A percentile compares a stretch with the other conserved stretches of the same genome.
These are phyloP conservation scores for Aspergillus clavatus DNA, from an alignment of 2,329 filamentous ascomycete genomes.

Conservation along the genomic window DNA sequence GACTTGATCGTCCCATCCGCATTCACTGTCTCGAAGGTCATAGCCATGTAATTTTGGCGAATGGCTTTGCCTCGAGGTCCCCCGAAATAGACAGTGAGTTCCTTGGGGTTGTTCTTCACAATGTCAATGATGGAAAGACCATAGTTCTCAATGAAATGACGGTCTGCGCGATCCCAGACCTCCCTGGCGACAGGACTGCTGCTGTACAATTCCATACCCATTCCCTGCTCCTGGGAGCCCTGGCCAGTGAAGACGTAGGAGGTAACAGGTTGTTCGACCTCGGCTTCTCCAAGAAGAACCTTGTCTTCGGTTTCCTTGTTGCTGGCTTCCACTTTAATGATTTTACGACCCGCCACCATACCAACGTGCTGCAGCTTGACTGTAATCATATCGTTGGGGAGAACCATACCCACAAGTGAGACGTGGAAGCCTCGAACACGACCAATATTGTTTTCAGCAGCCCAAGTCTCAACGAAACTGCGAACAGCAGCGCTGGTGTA, in stretches of 20 bases:
- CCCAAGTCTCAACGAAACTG: conserved; percentile 96
- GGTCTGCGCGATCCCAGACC: conserved; percentile 96
- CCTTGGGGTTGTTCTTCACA: conserved; percentile 98
- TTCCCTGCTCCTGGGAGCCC: conserved; percentile 96
- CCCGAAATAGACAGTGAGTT: conserved; percentile 96
- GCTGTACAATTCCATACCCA: conserved; percentile 98
- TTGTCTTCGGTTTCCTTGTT: conserved; percentile 97
- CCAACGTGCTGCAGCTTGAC: conserved; percentile 95
- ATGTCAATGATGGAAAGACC: conserved; percentile 98
- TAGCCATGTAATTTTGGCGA: conserved; percentile 98
- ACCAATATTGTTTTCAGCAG: conserved; percentile 96
- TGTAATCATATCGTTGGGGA: conserved; percentile 91
- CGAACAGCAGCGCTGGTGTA: conserved; percentile 96
- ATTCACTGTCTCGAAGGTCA: conserved; percentile 98
- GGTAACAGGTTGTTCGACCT: conserved; percentile 95
- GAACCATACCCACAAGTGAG: conserved; percentile 94
- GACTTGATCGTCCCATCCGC: conserved; percentile 91
- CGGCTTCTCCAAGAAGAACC: conserved; percentile 88
- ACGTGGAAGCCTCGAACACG: conserved; percentile 97
- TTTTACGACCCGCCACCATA: conserved; percentile 98
- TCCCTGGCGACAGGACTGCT: conserved; percentile 92
- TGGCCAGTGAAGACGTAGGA: conserved; percentile 98
- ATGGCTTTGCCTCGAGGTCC: conserved; percentile 95
- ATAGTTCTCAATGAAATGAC: conserved; percentile 98
- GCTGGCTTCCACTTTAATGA: conserved; percentile 95